Percentiles rank a stretch among this genome's conserved stretches.
Conservation (phyloP, 1,139 yeast genomes). For the Pichia kudriavzevii region DNA sequence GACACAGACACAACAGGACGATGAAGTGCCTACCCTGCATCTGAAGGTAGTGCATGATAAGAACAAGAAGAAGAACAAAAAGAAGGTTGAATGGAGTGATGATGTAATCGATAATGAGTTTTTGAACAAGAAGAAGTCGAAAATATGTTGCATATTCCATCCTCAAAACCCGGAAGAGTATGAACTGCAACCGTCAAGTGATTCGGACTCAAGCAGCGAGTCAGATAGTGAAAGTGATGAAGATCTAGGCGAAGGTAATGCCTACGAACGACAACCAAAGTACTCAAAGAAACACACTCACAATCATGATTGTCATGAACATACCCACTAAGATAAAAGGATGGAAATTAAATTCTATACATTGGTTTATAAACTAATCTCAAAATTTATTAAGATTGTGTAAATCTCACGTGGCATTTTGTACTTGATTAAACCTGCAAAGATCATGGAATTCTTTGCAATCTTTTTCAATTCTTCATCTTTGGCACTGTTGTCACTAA, state of each 20-base stretch:
- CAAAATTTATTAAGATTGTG: slow-evolving; percentile 64
- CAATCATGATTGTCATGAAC: background rate
- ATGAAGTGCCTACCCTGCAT: slow-evolving; percentile 12
- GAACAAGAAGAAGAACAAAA: slow-evolving; percentile 25
- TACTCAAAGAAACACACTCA: slow-evolving; percentile 33
- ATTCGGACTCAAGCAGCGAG: slow-evolving; percentile 17
- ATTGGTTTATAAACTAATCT: slow-evolving; percentile 36
- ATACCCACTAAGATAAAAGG: background rate
- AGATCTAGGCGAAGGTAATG: slow-evolving; percentile 34
- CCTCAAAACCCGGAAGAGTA: slow-evolving; percentile 69
- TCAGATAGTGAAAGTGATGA: slow-evolving; percentile 1
- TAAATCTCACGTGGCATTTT: slow-evolving; percentile 92
- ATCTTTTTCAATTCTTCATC: slow-evolving; percentile 51
- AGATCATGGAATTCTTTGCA: slow-evolving; percentile 85
- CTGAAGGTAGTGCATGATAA: background rate
- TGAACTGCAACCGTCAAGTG: slow-evolving; percentile 29
- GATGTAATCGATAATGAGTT: slow-evolving; percentile 86
- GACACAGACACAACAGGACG: slow-evolving; percentile 8
- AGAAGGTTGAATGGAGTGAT: slow-evolving; percentile 73
- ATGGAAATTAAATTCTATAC: background rate
- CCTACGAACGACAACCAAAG: slow-evolving; percentile 68
- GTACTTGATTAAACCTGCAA: slow-evolving; percentile 93
- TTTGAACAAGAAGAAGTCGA: slow-evolving; percentile 79
- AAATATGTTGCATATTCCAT: slow-evolving; percentile 92
- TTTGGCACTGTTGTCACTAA: slow-evolving; percentile 26